Evolutionary conservation across 768 basidiomycete species (phyloP).

Genomic region (Leccinum incarnatum): DNA sequence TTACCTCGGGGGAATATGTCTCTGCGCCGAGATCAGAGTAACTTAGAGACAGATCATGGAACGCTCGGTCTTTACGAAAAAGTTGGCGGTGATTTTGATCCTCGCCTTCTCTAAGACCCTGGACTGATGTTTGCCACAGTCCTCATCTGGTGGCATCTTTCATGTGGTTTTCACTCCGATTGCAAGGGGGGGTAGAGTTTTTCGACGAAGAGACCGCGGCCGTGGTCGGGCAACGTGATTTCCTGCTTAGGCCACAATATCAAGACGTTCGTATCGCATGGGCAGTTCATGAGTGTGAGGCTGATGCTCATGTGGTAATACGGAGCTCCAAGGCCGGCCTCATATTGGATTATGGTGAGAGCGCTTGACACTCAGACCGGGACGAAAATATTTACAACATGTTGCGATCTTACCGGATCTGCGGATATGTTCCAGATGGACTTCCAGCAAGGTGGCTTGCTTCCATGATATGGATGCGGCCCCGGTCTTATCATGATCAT

Average conservation of each 20-base stretch:
- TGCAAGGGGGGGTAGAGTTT: not conserved
- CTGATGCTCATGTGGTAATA: not conserved
- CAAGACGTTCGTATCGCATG: not conserved
- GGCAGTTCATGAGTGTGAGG: not conserved
- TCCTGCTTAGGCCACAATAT: not conserved
- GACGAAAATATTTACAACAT: not conserved
- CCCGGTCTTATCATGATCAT: conserved; percentile 6
- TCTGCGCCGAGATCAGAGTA: not conserved
- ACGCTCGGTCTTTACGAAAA: not conserved
- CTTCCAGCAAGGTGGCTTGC: not conserved
- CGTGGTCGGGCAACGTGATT: not conserved
- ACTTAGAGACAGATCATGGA: not conserved
- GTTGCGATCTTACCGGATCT: not conserved
- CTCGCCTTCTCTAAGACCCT: not conserved
- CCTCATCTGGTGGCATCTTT: not conserved
- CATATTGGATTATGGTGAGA: not conserved
- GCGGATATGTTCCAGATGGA: not conserved
- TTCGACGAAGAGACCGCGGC: not conserved
- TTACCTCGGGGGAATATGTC: not conserved
- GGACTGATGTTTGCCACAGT: not conserved
- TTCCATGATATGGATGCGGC: conserved; percentile 5
- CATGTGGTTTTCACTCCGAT: not conserved
- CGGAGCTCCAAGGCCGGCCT: not conserved
- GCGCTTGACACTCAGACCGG: not conserved
- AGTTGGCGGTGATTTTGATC: not conserved